phyloP scores from a whole-genome alignment of 129 eudicot species.

The Flaveria trinervia region DNA sequence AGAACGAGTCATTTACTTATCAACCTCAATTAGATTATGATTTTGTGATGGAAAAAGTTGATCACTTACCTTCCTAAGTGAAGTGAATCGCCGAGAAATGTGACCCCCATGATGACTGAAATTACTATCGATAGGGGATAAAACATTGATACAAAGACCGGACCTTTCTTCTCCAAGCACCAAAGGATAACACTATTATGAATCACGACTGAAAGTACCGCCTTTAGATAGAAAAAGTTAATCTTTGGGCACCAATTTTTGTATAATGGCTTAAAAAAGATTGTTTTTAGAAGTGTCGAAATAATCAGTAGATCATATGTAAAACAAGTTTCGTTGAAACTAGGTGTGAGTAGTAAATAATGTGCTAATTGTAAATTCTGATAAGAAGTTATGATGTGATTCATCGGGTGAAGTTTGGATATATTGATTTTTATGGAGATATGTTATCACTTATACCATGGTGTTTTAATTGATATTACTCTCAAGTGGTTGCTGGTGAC shows the following conservation, averaged over 20 bases:
- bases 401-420: too few species aligned
- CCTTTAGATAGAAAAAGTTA: constrained; percentile 23
- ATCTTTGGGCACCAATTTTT: neutral
- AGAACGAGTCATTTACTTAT: neutral
- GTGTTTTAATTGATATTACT: too few species aligned
- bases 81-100: constrained; percentile 33
- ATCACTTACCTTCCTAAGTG: constrained; percentile 31
- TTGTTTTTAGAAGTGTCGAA: too few species aligned
- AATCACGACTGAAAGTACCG: constrained; percentile 7
- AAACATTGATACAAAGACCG: constrained; percentile 32
- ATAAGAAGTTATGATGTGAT: too few species aligned
- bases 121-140: constrained; percentile 30
- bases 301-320: too few species aligned
- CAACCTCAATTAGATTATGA: too few species aligned
- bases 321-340: too few species aligned
- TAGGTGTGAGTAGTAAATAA: too few species aligned
- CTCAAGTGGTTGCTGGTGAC: too few species aligned
- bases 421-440: too few species aligned
- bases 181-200: constrained; percentile 11
- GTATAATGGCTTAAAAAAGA: neutral
- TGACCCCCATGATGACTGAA: constrained; percentile 24
- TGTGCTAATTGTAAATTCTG: too few species aligned
- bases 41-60: neutral
- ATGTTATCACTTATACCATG: too few species aligned
- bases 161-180: constrained; percentile 37